Percentiles rank a stretch among this genome's conserved stretches.
These are phyloP conservation scores for Perkinsus chesapeaki DNA, from an alignment of 169 alveolate genomes.

Conservation along the genomic window DNA sequence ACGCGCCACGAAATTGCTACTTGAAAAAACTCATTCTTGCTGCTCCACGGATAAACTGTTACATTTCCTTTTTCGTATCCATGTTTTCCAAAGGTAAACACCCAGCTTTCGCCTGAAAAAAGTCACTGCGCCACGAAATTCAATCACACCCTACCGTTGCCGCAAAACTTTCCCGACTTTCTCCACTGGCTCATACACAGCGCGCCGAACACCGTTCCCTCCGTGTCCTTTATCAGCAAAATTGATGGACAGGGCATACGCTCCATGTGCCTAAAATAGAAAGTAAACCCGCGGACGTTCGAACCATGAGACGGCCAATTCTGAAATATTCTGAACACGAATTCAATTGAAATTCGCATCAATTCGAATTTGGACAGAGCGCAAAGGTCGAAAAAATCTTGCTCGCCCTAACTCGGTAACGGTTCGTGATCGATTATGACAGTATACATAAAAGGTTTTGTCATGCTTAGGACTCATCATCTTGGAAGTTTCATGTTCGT, in stretches of 20 bases:
- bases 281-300: too few species aligned
- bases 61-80: neutral
- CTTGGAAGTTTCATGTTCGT: too few species aligned
- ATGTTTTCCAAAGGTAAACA: neutral
- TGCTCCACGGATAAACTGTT: neutral
- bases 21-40: neutral
- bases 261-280: constrained; percentile 1
- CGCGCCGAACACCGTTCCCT: neutral
- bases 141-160: neutral
- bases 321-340: too few species aligned
- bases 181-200: neutral
- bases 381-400: too few species aligned
- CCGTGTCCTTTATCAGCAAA: neutral
- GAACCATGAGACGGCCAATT: too few species aligned
- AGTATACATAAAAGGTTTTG: too few species aligned
- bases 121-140: neutral
- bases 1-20: neutral
- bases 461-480: too few species aligned
- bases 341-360: too few species aligned
- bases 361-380: too few species aligned
- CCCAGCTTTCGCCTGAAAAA: neutral
- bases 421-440: too few species aligned
- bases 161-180: neutral
- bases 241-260: neutral
- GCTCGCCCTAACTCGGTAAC: too few species aligned